Conservation (phyloP, 2,329 filamentous ascomycete species). For the Trichoderma guizhouense region DNA sequence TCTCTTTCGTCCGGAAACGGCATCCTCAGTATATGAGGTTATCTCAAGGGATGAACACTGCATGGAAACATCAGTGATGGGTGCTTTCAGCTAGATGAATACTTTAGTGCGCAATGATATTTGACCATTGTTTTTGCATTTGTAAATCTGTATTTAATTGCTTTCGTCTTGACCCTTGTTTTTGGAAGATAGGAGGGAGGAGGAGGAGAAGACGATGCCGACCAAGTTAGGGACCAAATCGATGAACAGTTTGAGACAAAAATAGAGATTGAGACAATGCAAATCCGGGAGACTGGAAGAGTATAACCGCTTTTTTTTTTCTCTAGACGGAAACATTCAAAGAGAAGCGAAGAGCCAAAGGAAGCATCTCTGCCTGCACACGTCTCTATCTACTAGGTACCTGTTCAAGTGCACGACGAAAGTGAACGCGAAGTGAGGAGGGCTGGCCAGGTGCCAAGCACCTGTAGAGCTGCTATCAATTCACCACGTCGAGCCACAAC, state of each 20-base stretch:
- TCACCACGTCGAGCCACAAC: background rate
- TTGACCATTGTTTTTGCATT: background rate
- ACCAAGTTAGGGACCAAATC: background rate
- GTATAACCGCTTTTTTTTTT: background rate
- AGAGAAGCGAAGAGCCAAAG: background rate
- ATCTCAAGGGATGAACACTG: background rate
- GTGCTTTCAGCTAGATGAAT: background rate
- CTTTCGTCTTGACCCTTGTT: background rate
- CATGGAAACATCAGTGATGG: background rate
- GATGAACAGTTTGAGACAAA: background rate
- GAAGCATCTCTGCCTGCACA: background rate
- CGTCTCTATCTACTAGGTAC: background rate
- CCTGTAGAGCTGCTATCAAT: background rate
- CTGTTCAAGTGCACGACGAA: background rate
- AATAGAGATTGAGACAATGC: background rate
- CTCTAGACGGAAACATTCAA: background rate
- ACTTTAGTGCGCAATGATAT: background rate
- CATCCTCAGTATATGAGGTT: background rate
- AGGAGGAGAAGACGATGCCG: background rate
- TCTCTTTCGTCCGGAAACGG: background rate
- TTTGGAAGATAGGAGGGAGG: background rate
- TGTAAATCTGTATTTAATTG: background rate
- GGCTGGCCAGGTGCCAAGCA: background rate
- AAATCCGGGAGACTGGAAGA: background rate
- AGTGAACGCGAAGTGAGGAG: background rate